These are phyloP conservation scores for Calophaca sinica DNA, from an alignment of 306 rosid species.

Conservation along the genomic window DNA sequence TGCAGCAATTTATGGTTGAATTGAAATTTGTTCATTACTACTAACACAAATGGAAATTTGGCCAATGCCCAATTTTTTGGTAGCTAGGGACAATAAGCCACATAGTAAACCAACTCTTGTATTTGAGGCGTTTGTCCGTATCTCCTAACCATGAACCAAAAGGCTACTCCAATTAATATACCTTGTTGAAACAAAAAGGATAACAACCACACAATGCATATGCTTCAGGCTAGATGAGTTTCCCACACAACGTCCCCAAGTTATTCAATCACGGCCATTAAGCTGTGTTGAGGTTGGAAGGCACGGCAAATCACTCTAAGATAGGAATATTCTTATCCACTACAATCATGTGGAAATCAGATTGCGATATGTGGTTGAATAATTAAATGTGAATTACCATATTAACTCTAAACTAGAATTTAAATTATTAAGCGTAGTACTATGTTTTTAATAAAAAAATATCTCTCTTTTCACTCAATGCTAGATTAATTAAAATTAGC, in stretches of 20 bases:
- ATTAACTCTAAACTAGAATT: too few relatives aligned
- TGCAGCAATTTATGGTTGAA: constrained; percentile 20
- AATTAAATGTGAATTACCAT: neutral
- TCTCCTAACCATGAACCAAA: constrained; percentile 22
- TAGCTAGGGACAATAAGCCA: constrained; percentile 35
- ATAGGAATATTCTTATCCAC: neutral
- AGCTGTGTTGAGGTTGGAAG: constrained; percentile 17
- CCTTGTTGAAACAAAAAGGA: constrained; percentile 38
- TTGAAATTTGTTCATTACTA: constrained; percentile 41
- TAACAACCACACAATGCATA: constrained; percentile 45
- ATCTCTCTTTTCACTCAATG: too few relatives aligned
- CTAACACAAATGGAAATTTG: constrained; percentile 39
- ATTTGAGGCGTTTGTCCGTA: constrained; percentile 35
- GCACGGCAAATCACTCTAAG: constrained; percentile 5
- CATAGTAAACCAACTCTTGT: constrained; percentile 43
- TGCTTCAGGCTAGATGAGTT: constrained; percentile 11
- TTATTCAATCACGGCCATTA: constrained; percentile 32
- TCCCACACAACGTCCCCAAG: constrained; percentile 9
- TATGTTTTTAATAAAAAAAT: too few relatives aligned
- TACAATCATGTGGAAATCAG: neutral
- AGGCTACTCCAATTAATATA: neutral
- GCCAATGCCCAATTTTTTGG: constrained; percentile 46
- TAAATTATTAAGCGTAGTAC: too few relatives aligned
- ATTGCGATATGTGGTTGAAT: neutral
- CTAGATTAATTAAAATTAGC: too few relatives aligned